Base-by-base conservation (phyloP, 2,329 filamentous ascomycete species). In the Akanthomyces dipterigenus region DNA sequence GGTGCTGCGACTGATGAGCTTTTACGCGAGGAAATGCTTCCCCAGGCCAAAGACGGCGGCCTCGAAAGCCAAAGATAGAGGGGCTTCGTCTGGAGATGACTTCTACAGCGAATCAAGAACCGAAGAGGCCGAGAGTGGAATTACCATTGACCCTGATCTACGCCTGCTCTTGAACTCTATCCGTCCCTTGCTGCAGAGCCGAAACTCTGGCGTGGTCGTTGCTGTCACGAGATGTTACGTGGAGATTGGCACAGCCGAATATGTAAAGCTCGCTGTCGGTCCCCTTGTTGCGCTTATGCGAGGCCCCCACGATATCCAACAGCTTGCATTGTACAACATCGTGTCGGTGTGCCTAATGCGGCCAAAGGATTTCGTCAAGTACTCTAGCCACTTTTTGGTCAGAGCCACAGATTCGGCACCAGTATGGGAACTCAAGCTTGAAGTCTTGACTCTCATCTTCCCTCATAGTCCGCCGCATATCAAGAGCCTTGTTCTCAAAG, bases 241-340 rank as follows among this genome's bases (percentile, higher is more conserved):
- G 40, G 90, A 93, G 67, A 81, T 99, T 8, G 93, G 91, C 16
- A 93, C 91, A 0, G 76, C 85, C 0, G 86, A 90, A 46, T 90
- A 96, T 70, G 82, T 96, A 31, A 82, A 85, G 65, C 78, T 82
- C 24, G 87, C 91, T 7, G 85, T 96, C 61, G 93, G 93, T 0
- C 93, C 95, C 1, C 77, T 99, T 28, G 82, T 97, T 22, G 91
- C 93, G 18, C 83, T 99, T 36, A 79, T 99, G 62, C 86, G 95
- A 61, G 88, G 90, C 14, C 87, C 92, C 0, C 86, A 90, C 63
- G 93, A 98, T 70, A 91, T 96, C 56, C 89, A 96, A 70, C 88
- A 96, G 70, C 84, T 96, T 43, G 93, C 91, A 1, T 82, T 99
- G 20, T 93, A 93, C 79, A 97, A 98, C 71, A 93, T 98, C 63